Conservation (phyloP, 1,284 basidiomycete species). For the Ganoderma multipileum region DNA sequence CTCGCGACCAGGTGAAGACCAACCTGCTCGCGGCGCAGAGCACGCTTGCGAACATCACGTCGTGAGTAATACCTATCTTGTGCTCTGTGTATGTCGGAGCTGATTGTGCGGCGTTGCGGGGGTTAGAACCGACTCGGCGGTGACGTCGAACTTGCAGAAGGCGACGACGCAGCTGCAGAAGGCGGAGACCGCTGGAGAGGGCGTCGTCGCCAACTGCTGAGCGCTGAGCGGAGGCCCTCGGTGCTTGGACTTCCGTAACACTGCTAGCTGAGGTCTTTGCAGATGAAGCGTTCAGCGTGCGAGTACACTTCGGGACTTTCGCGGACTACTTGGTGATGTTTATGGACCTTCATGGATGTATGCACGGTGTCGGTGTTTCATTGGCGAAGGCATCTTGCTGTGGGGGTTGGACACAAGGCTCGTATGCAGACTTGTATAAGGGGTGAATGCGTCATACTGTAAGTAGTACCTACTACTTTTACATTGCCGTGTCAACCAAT, state of each 20-base stretch:
- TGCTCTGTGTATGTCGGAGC: background rate
- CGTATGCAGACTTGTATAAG: no score
- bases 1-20: slow-evolving; percentile 42
- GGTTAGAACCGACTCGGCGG: slow-evolving; percentile 28
- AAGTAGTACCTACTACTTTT: no score
- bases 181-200: no score
- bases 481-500: no score
- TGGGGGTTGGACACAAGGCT: no score
- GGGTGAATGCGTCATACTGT: no score
- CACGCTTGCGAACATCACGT: slow-evolving; percentile 41
- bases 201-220: no score
- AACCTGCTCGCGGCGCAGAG: slow-evolving; percentile 41
- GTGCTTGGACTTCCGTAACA: no score
- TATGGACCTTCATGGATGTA: background rate
- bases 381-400: background rate
- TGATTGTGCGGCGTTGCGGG: background rate
- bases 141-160: slow-evolving; percentile 25
- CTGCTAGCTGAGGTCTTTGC: background rate
- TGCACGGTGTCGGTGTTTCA: background rate
- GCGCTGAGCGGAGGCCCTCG: no score
- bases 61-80: slow-evolving; percentile 36
- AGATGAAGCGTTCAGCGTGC: no score
- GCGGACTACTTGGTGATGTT: background rate
- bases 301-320: background rate
- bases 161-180: slow-evolving; percentile 1